A percentile compares a stretch with the other conserved stretches of the same genome.
phyloP scores from a whole-genome alignment of 2,329 filamentous ascomycete species.

The Pseudocercospora pini-densiflorae region DNA sequence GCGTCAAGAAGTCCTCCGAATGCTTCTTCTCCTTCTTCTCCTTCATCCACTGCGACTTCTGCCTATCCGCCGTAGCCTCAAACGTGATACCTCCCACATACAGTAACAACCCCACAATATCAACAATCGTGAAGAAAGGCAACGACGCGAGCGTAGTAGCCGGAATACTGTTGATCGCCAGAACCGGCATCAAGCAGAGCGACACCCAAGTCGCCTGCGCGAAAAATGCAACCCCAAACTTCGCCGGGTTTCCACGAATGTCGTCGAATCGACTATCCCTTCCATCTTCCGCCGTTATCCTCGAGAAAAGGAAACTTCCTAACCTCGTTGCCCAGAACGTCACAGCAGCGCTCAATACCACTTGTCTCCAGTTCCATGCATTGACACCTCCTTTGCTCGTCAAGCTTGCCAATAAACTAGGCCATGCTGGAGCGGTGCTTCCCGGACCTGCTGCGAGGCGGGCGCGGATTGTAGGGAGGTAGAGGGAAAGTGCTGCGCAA shows the following conservation, averaged over 20 bases:
- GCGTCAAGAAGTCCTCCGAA: conserved; percentile 67
- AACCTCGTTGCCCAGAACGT: conserved; percentile 66
- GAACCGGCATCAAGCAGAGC: conserved; percentile 67
- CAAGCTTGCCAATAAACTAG: conserved; percentile 54
- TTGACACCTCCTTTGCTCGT: conserved; percentile 47
- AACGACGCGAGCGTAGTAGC: conserved; percentile 56
- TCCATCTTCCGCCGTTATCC: conserved; percentile 61
- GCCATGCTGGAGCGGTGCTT: conserved; percentile 49
- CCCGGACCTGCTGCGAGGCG: conserved; percentile 53
- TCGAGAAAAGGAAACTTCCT: conserved; percentile 66
- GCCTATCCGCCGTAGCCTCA: conserved; percentile 65
- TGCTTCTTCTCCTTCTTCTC: conserved; percentile 69
- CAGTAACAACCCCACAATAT: conserved; percentile 61
- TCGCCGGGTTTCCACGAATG: conserved; percentile 57
- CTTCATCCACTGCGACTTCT: conserved; percentile 66
- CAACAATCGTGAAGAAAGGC: conserved; percentile 55
- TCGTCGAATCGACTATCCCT: conserved; percentile 63
- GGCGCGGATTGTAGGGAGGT: conserved; percentile 63
- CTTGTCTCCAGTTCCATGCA: conserved; percentile 66
- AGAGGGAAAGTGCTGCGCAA: conserved; percentile 65
- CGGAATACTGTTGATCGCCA: conserved; percentile 67
- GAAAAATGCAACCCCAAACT: conserved; percentile 60
- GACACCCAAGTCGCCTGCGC: conserved; percentile 71
- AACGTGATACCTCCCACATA: conserved; percentile 64
- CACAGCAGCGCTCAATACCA: conserved; percentile 59